Evolutionary conservation across 768 basidiomycete species (phyloP), one percentile per base, ranked within the genome.

Genomic region (Trametes punicea): DNA sequence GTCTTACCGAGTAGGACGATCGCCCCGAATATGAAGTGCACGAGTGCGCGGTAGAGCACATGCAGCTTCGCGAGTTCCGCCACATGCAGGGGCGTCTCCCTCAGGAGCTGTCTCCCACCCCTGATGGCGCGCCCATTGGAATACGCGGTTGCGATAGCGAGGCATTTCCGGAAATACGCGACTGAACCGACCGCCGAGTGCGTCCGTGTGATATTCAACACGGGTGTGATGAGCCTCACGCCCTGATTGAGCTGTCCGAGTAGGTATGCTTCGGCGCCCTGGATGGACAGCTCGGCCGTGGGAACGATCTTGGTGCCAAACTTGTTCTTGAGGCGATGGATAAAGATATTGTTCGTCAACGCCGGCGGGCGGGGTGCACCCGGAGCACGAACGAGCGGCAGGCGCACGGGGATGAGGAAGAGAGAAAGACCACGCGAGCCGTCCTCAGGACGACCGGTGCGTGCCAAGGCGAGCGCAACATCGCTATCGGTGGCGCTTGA

Each of bases 401-500:
- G 39, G 26, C 66, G 65, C 20, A 90, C 76, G 25, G 87, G 87
- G 39, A 91, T 74, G 27, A 91, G 75, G 72, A 91, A 90, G 33
- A 91, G 81, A 1, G 87, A 90, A 11, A 90, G 77, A 0, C 79
- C 80, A 8, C 82, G 79, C 0, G 88, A 84, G 6, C 89, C 88
- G 11, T 74, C 69, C 45, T 73, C 61, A 25, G 66, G 56, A 0
- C 80, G 68, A 0, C 86, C 88, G 1, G 88, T 90, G 33, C 88
- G 84, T 5, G 87, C 90, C 5, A 91, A 73, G 1, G 86, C 87
- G 23, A 91, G 75, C 0, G 87, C 79, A 8, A 90, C 73, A 56
- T 91, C 74, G 59, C 85, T 82, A 62, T 91, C 90, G 0, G 88
- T 88, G 1, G 90, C 90, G 62, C 86, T 88, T 15, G 88, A 89